phyloP scores from a whole-genome alignment of 108 stramenopile genomes.

The Aurantiochytrium sp. region DNA sequence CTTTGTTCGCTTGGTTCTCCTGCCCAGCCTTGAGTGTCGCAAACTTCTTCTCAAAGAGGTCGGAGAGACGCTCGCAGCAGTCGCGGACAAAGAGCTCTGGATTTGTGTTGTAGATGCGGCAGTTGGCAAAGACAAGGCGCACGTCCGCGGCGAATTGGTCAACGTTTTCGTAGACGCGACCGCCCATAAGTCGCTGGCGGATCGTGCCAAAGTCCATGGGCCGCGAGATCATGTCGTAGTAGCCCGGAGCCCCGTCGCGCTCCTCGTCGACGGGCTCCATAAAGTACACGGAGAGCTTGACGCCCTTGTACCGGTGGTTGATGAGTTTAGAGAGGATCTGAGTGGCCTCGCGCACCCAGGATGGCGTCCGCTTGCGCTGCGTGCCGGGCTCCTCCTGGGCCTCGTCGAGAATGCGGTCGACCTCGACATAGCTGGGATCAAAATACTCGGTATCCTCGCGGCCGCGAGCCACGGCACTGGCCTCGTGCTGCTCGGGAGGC shows the following conservation, averaged over 20 bases:
- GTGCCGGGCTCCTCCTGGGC: background rate
- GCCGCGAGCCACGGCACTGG: background rate
- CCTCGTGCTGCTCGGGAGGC: background rate
- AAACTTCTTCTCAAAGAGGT: background rate
- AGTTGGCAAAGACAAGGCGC: background rate
- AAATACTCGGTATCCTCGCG: conserved; percentile 21
- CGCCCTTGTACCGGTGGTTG: background rate
- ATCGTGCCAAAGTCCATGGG: conserved; percentile 3
- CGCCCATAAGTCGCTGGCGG: background rate
- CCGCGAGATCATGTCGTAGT: background rate
- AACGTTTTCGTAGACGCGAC: background rate
- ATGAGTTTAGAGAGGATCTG: background rate
- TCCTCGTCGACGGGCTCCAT: conserved; percentile 11
- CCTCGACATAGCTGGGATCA: conserved; percentile 16
- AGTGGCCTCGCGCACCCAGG: background rate
- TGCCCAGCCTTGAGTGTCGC: background rate
- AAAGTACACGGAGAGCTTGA: background rate
- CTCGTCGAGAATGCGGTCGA: conserved; percentile 20
- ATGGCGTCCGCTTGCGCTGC: background rate
- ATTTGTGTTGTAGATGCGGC: background rate
- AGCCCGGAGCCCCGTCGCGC: conserved; percentile 10
- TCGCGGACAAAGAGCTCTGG: background rate
- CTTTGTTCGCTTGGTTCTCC: background rate
- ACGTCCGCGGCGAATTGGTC: background rate
- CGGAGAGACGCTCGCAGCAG: background rate